Evolutionary conservation across 148 eudicot species (phyloP), one percentile per base, ranked within the genome.

Genomic region (Dianthus caryophyllus): DNA sequence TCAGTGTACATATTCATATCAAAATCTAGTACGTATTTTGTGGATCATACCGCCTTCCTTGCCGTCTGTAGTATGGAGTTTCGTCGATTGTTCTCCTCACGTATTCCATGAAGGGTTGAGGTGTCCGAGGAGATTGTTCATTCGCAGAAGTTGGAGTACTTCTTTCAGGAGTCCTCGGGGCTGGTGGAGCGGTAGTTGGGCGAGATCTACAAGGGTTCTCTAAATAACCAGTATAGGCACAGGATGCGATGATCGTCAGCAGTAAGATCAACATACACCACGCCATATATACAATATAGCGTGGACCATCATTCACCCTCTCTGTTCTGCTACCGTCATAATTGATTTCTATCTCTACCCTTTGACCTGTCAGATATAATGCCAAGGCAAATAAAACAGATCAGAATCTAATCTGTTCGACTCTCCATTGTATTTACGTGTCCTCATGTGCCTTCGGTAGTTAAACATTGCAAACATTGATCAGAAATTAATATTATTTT

Each of bases 41-140:
- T 17, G 86, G 85, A 78, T 88, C 80, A 51, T 48, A 72, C 68
- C 92, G 75, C 66, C 91, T 77, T 30, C 80, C 81, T 55, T 83
- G 87, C 70, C 90, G 83, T 67, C 86, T 75, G 49, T 86, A 88
- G 50, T 91, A 83, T 0, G 97, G 97, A 69, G 97, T 88, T 81
- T 91, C 96, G 72, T 91, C 96, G 3, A 91, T 77, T 26, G 97
- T 91, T 73, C 83, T 80, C 77, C 91, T 84, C 70, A 91, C 85
- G 66, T 91, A 91, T 18, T 91, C 97, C 0, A 91, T 72, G 69
- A 82, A 91, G 22, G 92, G 90, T 65, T 76, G 87, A 20, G 97
- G 97, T 24, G 97, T 91, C 48, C 84, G 77, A 36, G 87, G 96
- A 71, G 96, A 80, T 15, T 62, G 79, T 65, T 85, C 92, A 64